Evolutionary conservation across 2,329 filamentous ascomycete genomes (phyloP), one percentile per base, ranked within the genome.

Genomic region (Sporothrix curviconia): DNA sequence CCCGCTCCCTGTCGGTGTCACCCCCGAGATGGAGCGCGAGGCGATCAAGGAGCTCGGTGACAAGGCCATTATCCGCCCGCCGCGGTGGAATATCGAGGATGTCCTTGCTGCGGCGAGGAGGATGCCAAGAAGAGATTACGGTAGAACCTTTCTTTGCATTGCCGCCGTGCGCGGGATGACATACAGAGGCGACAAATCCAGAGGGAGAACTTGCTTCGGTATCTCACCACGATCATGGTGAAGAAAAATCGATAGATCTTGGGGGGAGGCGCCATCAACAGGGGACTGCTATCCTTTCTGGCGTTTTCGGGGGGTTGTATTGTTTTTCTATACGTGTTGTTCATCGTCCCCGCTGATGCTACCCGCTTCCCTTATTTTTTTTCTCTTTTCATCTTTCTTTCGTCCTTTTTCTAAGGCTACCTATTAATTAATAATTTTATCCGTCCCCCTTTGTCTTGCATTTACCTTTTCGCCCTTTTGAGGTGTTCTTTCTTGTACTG

Each of bases 81-180:
- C 92, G 11, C 79, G 92, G 64, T 96, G 92, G 92, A 80, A 78
- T 61, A 72, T 96, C n/a, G 84, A 91, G 57, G 90, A 96, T 61
- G 85, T 96, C 50, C 78, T 96, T 62, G 82, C 81, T 64, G 77
- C 55, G 66, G 67, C 22, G 68, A 65, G 50, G 62, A 67, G 17
- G 69, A 71, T 50, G 63, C 60, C 30, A 66, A 69, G 64, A 59
- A 63, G 51, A 58, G 59, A 50, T 57, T 71, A 40, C 64, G 69
- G 60, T 71, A 64, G 61, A 59, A 53, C 58, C 59, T 53, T 50
- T 57, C 51, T 57, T 36, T 51, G 58, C 61, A 57, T 32, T 54
- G 52, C 46, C 57, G 37, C n/a, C 53, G 56, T 11, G 44, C 53
- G 15, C 54, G 43, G 40, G 55, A 58, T 14, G 39, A 56, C 14